Evolutionary conservation across 495 filamentous ascomycete species (phyloP), one percentile per base, ranked within the genome.

Genomic region (Daldinia decipiens): DNA sequence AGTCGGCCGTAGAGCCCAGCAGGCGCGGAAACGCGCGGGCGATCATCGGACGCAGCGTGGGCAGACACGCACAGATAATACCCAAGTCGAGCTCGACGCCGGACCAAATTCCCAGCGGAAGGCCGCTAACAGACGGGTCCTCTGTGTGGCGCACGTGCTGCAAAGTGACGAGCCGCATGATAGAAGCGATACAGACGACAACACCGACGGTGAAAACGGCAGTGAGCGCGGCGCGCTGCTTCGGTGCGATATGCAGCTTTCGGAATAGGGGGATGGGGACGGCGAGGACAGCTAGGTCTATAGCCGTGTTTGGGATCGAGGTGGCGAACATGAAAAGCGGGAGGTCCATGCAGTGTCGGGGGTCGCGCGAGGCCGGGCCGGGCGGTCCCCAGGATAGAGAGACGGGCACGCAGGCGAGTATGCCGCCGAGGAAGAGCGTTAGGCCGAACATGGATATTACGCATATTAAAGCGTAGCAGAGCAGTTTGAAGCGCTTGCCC

Each of bases 21-120:
- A 72, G 47, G 17, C 47, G 11, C 1, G 74, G 74, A 55, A 75
- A 79, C 6, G 70, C 17, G 1, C 65, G 66, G 11, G 59, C 65
- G 15, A 78, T 31, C 5, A 77, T 53, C 8, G 76, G 73, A 24
- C 76, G 75, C 9, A 80, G 62, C 9, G 76, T 76, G 53, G 78
- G 76, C 51, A 80, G 36, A 64, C 77, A 79, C 24, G 78, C 74
- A 59, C 78, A 80, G 5, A 79, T 61, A 53, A 80, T 75, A 19
- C 68, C 76, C 11, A 78, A 54, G 59, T 77, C 74, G 11, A 54
- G 62, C 65, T 80, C 78, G 19, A 76, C 67, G 34, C 70, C 65
- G n/a, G 78, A 78, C 78, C 77, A 79, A 13, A 69, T 54, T 1
- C 65, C 70, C 9, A 72, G 15, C 1, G 40, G 11, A 1, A 71